Percentiles rank a stretch among this genome's conserved stretches.
phyloP scores from a whole-genome alignment of 1,284 basidiomycete species.

The Leccinum griseonigrum region DNA sequence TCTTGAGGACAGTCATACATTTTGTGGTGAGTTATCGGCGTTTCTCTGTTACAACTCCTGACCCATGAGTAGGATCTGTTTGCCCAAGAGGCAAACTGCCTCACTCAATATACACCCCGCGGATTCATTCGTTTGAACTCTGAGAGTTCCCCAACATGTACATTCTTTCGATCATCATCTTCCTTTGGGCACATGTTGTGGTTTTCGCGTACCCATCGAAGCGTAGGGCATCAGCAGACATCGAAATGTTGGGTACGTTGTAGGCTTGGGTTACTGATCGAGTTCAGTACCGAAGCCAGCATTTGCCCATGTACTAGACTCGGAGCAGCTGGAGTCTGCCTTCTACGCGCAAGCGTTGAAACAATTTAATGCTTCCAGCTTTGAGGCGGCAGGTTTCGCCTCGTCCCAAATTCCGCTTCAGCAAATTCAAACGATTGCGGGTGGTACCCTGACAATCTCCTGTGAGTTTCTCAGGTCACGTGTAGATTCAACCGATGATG shows the following conservation, averaged over 20 bases:
- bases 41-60: background rate
- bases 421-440: slow-evolving; percentile 57
- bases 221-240: background rate
- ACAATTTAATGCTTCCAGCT: slow-evolving; percentile 67
- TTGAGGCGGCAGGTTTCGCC: slow-evolving; percentile 66
- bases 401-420: slow-evolving; percentile 56
- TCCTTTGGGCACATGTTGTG: background rate
- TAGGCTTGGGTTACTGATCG: background rate
- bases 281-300: slow-evolving; percentile 38
- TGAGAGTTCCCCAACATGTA: slow-evolving; percentile 8
- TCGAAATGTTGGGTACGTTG: slow-evolving; percentile 18
- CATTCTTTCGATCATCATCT: background rate
- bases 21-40: background rate
- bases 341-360: slow-evolving; percentile 70
- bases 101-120: background rate
- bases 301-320: slow-evolving; percentile 67
- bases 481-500: background rate
- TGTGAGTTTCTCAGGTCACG: slow-evolving; percentile 17
- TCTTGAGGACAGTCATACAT: slow-evolving; percentile 2
- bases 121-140: background rate
- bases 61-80: background rate
- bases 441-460: slow-evolving; percentile 26
- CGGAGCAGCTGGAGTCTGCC: slow-evolving; percentile 60
- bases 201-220: slow-evolving; percentile 6
- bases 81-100: background rate